Percentiles rank a stretch among this genome's conserved stretches.
phyloP scores from a whole-genome alignment of 345 rosid genomes.

The Sonneratia alba region DNA sequence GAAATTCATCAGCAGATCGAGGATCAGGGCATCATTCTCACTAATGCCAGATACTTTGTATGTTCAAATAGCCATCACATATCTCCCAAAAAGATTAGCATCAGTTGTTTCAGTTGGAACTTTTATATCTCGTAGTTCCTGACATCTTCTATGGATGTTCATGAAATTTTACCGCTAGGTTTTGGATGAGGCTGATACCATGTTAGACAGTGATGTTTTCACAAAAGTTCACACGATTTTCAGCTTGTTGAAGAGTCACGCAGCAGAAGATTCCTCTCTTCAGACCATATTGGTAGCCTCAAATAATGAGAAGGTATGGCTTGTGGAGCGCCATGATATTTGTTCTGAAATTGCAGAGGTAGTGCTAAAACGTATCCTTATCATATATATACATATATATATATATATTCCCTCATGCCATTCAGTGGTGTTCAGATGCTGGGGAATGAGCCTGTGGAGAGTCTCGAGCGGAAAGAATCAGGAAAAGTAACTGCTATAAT shows the following conservation, averaged over 20 bases:
- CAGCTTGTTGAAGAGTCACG: constrained; percentile 56
- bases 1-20: constrained; percentile 83
- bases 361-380: no score
- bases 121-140: background rate
- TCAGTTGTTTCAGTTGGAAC: background rate
- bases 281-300: constrained; percentile 78
- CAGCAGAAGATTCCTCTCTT: constrained; percentile 52
- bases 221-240: constrained; percentile 71
- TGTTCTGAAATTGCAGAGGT: no score
- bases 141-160: background rate
- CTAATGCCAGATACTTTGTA: constrained; percentile 66
- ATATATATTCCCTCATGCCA: background rate
- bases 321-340: background rate
- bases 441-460: constrained; percentile 59
- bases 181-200: constrained; percentile 90
- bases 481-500: constrained; percentile 72
- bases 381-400: no score
- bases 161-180: constrained; percentile 38
- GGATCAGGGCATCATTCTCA: constrained; percentile 74
- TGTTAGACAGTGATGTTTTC: constrained; percentile 79
- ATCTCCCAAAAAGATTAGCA: background rate
- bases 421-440: constrained; percentile 36
- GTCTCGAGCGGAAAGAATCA: constrained; percentile 42
- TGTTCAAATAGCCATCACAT: background rate
- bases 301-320: constrained; percentile 61